Evolutionary conservation across 164 flowering plant genomes (phyloP).

Genomic region (Vitis cinerea): DNA sequence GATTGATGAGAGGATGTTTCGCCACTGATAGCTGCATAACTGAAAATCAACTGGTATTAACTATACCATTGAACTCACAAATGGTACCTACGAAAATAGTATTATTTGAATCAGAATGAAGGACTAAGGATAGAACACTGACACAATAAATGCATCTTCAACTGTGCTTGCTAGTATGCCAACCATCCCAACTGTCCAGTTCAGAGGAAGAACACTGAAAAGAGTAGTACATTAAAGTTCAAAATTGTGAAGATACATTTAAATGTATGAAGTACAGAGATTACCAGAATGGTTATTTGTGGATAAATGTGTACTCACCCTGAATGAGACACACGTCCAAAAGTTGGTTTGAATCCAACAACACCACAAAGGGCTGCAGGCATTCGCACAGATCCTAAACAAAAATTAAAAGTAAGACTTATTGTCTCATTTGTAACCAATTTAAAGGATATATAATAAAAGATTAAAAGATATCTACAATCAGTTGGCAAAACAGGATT

Average conservation of each 20-base stretch:
- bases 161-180: conserved; percentile 84
- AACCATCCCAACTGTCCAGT: conserved; percentile 94
- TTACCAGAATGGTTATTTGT: neutral
- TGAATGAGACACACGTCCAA: conserved; percentile 71
- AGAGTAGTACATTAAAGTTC: neutral
- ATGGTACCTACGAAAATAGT: neutral
- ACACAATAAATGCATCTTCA: conserved; percentile 87
- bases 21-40: conserved; percentile 85
- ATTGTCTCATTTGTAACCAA: neutral
- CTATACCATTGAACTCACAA: neutral
- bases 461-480: no score
- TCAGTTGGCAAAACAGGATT: no score
- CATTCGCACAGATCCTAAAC: conserved; percentile 83
- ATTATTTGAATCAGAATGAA: neutral
- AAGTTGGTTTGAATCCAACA: conserved; percentile 89
- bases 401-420: conserved; percentile 1
- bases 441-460: neutral
- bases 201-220: conserved; percentile 82
- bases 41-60: conserved; percentile 24
- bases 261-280: neutral
- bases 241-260: neutral
- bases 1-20: conserved; percentile 30
- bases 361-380: conserved; percentile 98
- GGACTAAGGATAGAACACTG: conserved; percentile 22
- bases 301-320: conserved; percentile 47